Conservation (phyloP, 805 yeast species). For the Ogataea methanolica region DNA sequence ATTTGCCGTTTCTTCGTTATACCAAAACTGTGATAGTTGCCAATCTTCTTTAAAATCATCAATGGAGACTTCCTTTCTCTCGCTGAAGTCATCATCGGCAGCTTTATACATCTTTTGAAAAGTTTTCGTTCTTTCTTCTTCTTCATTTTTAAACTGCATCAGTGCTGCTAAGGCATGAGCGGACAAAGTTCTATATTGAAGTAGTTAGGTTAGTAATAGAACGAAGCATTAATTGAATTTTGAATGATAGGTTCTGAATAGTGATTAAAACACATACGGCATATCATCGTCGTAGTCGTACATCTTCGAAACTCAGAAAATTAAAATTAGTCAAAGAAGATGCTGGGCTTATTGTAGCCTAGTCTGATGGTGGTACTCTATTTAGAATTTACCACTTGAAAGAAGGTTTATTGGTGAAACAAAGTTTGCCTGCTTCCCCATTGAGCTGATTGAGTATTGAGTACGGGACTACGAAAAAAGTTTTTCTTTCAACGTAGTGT, state of each 20-base stretch:
- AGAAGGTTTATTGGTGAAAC: no score
- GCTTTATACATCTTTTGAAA: conserved; percentile 49
- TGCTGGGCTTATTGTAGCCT: no score
- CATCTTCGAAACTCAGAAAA: conserved; percentile 1
- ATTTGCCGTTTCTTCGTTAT: conserved; percentile 68
- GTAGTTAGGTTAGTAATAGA: conserved; percentile 1
- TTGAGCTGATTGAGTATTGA: no score
- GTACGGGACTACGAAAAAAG: no score
- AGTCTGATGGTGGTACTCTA: no score
- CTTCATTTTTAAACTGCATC: conserved; percentile 64
- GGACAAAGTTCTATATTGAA: conserved; percentile 35
- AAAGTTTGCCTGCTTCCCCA: no score
- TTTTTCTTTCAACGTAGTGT: no score
- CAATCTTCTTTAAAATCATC: conserved; percentile 85
- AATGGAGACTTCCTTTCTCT: conserved; percentile 37
- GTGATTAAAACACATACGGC: conserved; percentile 18
- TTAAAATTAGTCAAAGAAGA: not conserved
- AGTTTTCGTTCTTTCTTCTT: conserved; percentile 48
- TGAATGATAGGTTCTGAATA: not conserved
- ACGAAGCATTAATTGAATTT: not conserved
- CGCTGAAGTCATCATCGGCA: conserved; percentile 55
- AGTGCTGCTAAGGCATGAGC: conserved; percentile 49
- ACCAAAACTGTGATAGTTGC: conserved; percentile 95
- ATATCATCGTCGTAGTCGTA: conserved; percentile 26
- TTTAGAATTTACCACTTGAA: no score